Base-by-base conservation (phyloP, 129 eudicot genomes). In the Erigeron canadensis region DNA sequence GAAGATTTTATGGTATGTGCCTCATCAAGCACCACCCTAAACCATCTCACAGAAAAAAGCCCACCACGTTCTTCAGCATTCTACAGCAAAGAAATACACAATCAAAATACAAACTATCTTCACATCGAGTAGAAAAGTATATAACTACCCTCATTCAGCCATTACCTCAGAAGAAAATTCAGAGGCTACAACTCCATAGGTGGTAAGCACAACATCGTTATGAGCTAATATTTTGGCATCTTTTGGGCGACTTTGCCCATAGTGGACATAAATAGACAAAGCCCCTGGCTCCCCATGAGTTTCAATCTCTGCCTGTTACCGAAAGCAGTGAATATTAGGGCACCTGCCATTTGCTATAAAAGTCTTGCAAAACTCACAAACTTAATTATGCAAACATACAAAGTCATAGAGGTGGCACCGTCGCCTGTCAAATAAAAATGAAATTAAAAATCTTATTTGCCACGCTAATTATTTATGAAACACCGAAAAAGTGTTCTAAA, bases 151-250 rank as follows among this genome's bases (percentile, higher is more conserved):
- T 55, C 38, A 19, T 2, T 23, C 21, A 54, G 47, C 9, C 47
- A 43, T 68, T 86, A 94, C 99, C 96, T 94, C 97, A 41, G 89
- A 70, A 63, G 96, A 84, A 77, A 80, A 94, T 63, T 94, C 99
- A 34, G 99, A 94, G 37, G 99, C 86, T 80, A 94, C 81, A 67
- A 94, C 97, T 78, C 99, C 99, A 77, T 94, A 94, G 5, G 99
- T 94, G 54, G 99, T 94, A 4, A 94, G 79, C 62, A 94, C 97
- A 65, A 94, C 97, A 86, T 90, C 90, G 79, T 81, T 80, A 75
- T 83, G 97, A 65, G 93, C 90, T 59, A 94, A 85, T 57, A 82
- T 70, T 60, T 84, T 82, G 72, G 91, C 86, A 82, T 94, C 99
- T 82, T 85, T 94, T 50, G 97, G 85, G 72, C 99, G 86, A 72